Percentiles rank a stretch among this genome's conserved stretches.
These are phyloP conservation scores for Stagonosporopsis cucurbitacearum DNA, from an alignment of 2,329 filamentous ascomycete genomes.

Conservation along the genomic window DNA sequence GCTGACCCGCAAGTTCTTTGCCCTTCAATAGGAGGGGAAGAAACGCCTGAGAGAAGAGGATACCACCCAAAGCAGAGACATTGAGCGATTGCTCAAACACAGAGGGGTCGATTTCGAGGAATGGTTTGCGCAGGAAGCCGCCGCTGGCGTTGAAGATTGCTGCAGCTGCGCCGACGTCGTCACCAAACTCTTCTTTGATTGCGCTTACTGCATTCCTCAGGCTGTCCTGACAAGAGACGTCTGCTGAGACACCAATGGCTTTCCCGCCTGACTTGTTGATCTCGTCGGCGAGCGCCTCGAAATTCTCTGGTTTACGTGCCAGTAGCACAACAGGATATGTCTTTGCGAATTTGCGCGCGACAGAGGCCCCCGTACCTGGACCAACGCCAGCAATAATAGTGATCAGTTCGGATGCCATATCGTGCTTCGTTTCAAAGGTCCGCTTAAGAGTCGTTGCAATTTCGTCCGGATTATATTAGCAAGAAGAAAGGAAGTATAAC, in stretches of 20 bases:
- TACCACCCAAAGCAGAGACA: constrained; percentile 66
- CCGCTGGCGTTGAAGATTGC: constrained; percentile 75
- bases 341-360: constrained; percentile 66
- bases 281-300: constrained; percentile 69
- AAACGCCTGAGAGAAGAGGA: constrained; percentile 74
- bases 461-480: not conserved
- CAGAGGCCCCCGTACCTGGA: constrained; percentile 70
- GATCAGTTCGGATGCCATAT: constrained; percentile 61
- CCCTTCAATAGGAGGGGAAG: constrained; percentile 74
- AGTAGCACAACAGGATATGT: constrained; percentile 76
- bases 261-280: constrained; percentile 72
- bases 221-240: constrained; percentile 63
- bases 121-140: constrained; percentile 63
- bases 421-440: not conserved
- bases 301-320: constrained; percentile 71
- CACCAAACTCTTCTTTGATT: constrained; percentile 66
- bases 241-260: constrained; percentile 73
- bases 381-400: constrained; percentile 75
- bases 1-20: constrained; percentile 55
- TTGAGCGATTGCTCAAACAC: constrained; percentile 62
- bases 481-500: not conserved
- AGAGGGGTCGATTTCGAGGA: constrained; percentile 65
- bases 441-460: not conserved
- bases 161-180: constrained; percentile 56
- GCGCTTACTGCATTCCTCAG: constrained; percentile 67